A percentile compares a stretch with the other conserved stretches of the same genome.
phyloP scores from a whole-genome alignment of 306 rosid genomes.

The Begonia masoniana region DNA sequence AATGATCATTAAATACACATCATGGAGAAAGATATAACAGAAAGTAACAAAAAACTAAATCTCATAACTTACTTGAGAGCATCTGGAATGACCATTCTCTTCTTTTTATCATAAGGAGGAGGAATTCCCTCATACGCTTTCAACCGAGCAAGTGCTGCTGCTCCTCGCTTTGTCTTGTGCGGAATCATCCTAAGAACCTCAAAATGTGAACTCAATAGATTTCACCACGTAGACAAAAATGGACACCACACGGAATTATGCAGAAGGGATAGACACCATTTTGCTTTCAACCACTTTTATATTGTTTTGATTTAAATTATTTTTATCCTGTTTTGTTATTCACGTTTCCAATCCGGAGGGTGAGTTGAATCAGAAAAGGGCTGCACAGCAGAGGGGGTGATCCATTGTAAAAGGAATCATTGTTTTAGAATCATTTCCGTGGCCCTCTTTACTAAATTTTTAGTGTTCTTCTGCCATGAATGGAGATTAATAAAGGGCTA shows the following conservation, averaged over 20 bases:
- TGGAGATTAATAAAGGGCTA: too few relatives aligned
- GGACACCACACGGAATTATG: neutral
- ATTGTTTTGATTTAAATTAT: too few relatives aligned
- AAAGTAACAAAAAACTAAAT: neutral
- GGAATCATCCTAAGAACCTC: slow-evolving; percentile 20
- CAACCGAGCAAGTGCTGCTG: slow-evolving; percentile 39
- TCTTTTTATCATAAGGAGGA: slow-evolving; percentile 40
- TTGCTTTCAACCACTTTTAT: too few relatives aligned
- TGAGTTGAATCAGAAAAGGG: too few relatives aligned
- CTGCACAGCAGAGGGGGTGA: too few relatives aligned
- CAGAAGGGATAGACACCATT: too few relatives aligned
- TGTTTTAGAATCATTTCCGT: too few relatives aligned
- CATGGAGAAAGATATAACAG: neutral
- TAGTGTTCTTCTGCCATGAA: too few relatives aligned
- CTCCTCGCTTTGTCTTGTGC: slow-evolving; percentile 44
- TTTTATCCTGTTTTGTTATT: too few relatives aligned
- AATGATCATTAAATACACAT: neutral
- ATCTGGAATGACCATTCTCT: slow-evolving; percentile 45
- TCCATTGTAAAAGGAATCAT: too few relatives aligned
- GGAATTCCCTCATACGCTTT: slow-evolving; percentile 41
- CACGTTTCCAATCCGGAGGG: too few relatives aligned
- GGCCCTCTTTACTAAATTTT: too few relatives aligned
- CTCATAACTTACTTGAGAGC: slow-evolving; percentile 35
- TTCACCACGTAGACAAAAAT: neutral
- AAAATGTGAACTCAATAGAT: neutral